Base-by-base conservation (phyloP, 768 basidiomycete genomes). In the Tulasnella calospora region DNA sequence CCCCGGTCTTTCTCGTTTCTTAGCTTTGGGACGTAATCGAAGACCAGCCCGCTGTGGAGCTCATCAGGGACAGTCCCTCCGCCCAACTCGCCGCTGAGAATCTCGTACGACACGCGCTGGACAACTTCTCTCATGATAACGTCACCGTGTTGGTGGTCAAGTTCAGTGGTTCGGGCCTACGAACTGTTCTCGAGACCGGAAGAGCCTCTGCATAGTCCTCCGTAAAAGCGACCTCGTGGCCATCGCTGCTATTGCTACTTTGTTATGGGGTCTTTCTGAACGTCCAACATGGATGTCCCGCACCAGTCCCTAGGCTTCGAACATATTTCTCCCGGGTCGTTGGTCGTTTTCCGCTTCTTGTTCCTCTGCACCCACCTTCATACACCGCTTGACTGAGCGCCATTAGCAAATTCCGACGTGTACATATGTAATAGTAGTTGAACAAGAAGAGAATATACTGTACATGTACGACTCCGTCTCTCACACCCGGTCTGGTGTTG, bases 11-110 rank as follows among this genome's bases (percentile, higher is more conserved):
- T 72, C 19, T 30, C 17, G 33, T 71, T 33, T n/a, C 44, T 51
- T 80, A 99, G 97, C 88, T 99, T 0, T 99, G 98, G 98, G 98
- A 99, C 84, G 94, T 99, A 23, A 89, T 92, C 51, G 91, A 90
- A 57, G 98, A 99, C 84, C 95, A 99, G 84, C 89, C 88, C 55
- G 96, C 96, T 4, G 91, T 97, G 46, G 93, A 98, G 77, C 89
- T 97, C 74, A 89, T 98, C 74, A 79, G 82, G 73, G 86, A 89
- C 46, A 85, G 90, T 46, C 82, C 86, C 35, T 93, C 98, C 83
- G 90, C 98, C 13, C 95, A 98, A 83, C 87, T 89, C 80, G 97
- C 97, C 7, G 92, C 91, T 81, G 85, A 89, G 71, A 88, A 86
- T 78, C 87, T 94, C 78, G 87, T 99, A 78, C 90, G 94, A 79